phyloP scores from a whole-genome alignment of 2,329 filamentous ascomycete species.

The Aspergillus udagawae region DNA sequence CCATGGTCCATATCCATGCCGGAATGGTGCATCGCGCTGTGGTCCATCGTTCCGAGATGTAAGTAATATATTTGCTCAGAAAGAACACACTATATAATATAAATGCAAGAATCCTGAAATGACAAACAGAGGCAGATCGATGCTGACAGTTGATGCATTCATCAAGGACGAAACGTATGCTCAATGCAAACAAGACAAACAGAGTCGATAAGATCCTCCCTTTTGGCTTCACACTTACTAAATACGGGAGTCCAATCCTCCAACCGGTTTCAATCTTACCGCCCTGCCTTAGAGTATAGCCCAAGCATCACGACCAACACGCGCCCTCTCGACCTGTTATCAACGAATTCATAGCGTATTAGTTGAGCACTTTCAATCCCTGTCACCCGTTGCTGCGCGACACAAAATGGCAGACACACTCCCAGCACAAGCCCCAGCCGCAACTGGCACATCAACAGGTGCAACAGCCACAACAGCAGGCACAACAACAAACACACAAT shows the following conservation, averaged over 20 bases:
- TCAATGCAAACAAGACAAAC: constrained; percentile 37
- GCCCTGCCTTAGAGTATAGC: not conserved
- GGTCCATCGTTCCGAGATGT: constrained; percentile 26
- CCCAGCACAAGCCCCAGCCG: constrained; percentile 14
- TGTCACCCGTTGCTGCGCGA: not conserved
- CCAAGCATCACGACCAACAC: not conserved
- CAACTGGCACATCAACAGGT: constrained; percentile 13
- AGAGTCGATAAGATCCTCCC: constrained; percentile 19
- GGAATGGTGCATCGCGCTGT: constrained; percentile 29
- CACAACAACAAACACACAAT: constrained; percentile 15
- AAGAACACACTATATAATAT: not conserved
- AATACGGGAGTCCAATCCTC: not conserved
- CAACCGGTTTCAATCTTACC: not conserved
- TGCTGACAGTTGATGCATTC: constrained; percentile 4
- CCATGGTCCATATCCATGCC: constrained; percentile 41
- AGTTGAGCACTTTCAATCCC: not conserved
- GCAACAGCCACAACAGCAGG: constrained; percentile 11
- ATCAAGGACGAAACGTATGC: constrained; percentile 1
- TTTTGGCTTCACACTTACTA: not conserved
- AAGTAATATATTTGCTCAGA: not conserved
- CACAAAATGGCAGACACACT: constrained; percentile 28
- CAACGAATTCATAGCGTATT: not conserved
- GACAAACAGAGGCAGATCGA: not conserved
- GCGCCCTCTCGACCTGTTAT: not conserved
- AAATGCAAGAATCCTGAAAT: not conserved